These are phyloP conservation scores for Pythium myriotylum DNA, from an alignment of 352 stramenopile species.

Conservation along the genomic window DNA sequence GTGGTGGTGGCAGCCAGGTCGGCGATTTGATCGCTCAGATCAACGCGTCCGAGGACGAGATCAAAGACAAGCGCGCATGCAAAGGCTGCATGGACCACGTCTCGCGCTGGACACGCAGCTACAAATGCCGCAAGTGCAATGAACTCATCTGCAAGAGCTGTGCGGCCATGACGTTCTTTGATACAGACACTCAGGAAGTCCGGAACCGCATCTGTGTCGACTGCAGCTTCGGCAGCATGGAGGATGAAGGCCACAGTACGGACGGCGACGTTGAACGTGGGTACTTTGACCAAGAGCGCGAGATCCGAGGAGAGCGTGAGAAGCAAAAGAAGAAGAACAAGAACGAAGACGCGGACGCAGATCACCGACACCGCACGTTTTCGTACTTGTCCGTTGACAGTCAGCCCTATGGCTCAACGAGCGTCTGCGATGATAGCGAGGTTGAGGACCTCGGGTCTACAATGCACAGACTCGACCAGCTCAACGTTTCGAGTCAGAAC, in stretches of 20 bases:
- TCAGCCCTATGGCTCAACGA: not conserved
- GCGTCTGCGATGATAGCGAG: not conserved
- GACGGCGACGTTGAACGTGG: not conserved
- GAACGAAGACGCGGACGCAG: not conserved
- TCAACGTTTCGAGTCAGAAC: slow-evolving; percentile 8
- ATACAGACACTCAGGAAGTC: slow-evolving; percentile 33
- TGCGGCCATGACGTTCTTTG: slow-evolving; percentile 52
- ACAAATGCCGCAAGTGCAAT: slow-evolving; percentile 64
- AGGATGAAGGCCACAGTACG: not conserved
- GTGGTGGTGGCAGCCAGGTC: slow-evolving; percentile 11
- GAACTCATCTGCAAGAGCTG: slow-evolving; percentile 68
- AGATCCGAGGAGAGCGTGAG: not conserved
- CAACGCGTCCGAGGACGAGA: slow-evolving; percentile 19
- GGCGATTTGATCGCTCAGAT: slow-evolving; percentile 15
- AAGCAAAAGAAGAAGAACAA: not conserved
- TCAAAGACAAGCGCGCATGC: slow-evolving; percentile 37
- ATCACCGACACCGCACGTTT: slow-evolving; percentile 14
- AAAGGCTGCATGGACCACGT: slow-evolving; percentile 55
- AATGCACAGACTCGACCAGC: slow-evolving; percentile 14
- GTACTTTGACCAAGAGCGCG: not conserved
- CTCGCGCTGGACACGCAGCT: slow-evolving; percentile 66
- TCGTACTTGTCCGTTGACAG: slow-evolving; percentile 27
- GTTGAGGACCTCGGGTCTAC: slow-evolving; percentile 15
- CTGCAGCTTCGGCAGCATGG: slow-evolving; percentile 28
- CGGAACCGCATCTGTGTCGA: slow-evolving; percentile 64